A percentile compares a stretch with the other conserved stretches of the same genome.
These are phyloP conservation scores for Musa schizocarpa DNA, from an alignment of 176 grass and related monocot genomes.

Conservation along the genomic window DNA sequence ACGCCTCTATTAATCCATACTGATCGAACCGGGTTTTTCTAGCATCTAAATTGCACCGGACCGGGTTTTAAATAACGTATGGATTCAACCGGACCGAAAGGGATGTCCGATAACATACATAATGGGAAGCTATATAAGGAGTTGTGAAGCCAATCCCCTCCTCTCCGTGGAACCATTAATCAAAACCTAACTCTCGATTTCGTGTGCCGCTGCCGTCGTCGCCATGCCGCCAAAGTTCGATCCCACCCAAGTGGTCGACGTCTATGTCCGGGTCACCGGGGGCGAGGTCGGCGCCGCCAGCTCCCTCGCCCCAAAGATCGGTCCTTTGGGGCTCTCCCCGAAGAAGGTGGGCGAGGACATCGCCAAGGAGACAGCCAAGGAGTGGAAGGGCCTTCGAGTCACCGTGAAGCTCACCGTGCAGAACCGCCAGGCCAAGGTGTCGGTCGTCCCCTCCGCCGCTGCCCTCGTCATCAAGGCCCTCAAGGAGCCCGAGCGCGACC, in stretches of 20 bases:
- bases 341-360: slow-evolving; percentile 85
- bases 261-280: slow-evolving; percentile 66
- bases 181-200: no score
- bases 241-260: slow-evolving; percentile 59
- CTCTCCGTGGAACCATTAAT: no score
- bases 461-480: slow-evolving; percentile 75
- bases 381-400: slow-evolving; percentile 80
- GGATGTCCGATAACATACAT: no score
- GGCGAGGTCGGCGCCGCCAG: slow-evolving; percentile 69
- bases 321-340: slow-evolving; percentile 64
- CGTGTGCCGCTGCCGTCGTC: neutral
- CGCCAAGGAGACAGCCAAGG: slow-evolving; percentile 78
- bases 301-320: slow-evolving; percentile 66
- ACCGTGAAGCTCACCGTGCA: slow-evolving; percentile 80
- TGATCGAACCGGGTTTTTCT: no score
- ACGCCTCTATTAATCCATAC: no score
- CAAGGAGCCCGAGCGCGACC: slow-evolving; percentile 79
- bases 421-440: slow-evolving; percentile 75
- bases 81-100: no score
- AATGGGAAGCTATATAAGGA: no score
- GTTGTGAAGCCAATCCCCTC: no score
- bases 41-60: no score
- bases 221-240: slow-evolving; percentile 66
- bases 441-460: slow-evolving; percentile 64
- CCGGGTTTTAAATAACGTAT: no score